Conservation (phyloP, 2,329 filamentous ascomycete species). For the Nemania bipapillata region DNA sequence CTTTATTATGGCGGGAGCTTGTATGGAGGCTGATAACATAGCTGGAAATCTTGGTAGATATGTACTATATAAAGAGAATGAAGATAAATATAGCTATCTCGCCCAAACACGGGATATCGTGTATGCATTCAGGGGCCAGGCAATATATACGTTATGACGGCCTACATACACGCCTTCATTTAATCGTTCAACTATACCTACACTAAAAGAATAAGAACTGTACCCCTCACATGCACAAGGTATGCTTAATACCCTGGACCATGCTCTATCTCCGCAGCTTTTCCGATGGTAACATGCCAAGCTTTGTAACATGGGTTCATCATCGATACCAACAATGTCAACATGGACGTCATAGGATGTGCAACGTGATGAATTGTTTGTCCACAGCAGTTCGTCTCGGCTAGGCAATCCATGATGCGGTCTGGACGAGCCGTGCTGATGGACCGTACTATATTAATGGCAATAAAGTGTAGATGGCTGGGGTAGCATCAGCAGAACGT, state of each 20-base stretch:
- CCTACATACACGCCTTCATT: neutral
- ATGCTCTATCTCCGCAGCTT: conserved; percentile 2
- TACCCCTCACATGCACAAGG: neutral
- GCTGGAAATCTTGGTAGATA: neutral
- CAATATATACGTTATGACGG: conserved; percentile 19
- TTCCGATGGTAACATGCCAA: conserved; percentile 26
- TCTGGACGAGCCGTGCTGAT: neutral
- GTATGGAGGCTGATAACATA: neutral
- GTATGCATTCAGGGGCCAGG: conserved; percentile 43
- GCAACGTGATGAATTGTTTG: neutral
- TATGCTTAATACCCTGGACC: conserved; percentile 18
- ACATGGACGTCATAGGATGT: conserved; percentile 24
- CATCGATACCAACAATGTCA: neutral
- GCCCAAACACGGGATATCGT: conserved; percentile 44
- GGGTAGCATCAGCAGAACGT: conserved; percentile 7
- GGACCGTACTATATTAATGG: neutral
- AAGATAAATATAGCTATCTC: conserved; percentile 7
- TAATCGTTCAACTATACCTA: neutral
- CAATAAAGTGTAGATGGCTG: neutral
- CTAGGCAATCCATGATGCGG: neutral
- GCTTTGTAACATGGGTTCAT: conserved; percentile 6
- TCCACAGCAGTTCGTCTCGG: conserved; percentile 3
- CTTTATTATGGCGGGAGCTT: neutral
- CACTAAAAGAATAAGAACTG: neutral
- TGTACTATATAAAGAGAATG: conserved; percentile 7